Base-by-base conservation (phyloP, 495 filamentous ascomycete species). In the Aspergillus nanangensis region DNA sequence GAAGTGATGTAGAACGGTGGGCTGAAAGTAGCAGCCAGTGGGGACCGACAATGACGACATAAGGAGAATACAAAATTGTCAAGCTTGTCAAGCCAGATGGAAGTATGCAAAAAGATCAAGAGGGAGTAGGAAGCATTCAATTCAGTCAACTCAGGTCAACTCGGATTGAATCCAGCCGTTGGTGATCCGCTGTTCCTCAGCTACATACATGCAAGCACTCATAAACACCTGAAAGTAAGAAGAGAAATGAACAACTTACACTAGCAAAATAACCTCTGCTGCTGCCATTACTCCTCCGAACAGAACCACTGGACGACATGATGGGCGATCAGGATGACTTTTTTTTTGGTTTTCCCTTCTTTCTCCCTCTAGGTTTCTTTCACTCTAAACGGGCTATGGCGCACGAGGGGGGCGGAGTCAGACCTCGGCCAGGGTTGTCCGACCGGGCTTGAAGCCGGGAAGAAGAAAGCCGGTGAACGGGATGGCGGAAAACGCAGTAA, bases 251-350 rank as follows among this genome's bases (percentile, higher is more conserved):
- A n/a, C 21, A 42, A 57, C 62, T 61, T 56, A 63, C 60, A 46
- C 60, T 66, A n/a, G 60, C 57, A 52, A 61, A 66, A 39, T 53
- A 66, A 43, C 42, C 62, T 47, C 58, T 65, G 47, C 58, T 65
- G 47, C 54, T 48, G 20, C 54, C 56, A 45, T 51, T 52, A 13
- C 51, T 51, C 45, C 52, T 55, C 14, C 49, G 56, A 43, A 50
- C 46, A 20, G 41, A 32, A 39, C 36, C 33, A 11, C 25, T 29
- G 39, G 47, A 42, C 21, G 52, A 56, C 51, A 56, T 56, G 39
- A 19, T 50, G 48, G 29, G 38, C 42, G 37, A 42, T 22, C 43
- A 7, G 27, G 15, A 27, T 19, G 23, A 31, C 25, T 9, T 31
- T 42, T 42, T 17, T 32, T 23, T 24, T 22, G 1, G 1, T 14